A percentile compares a stretch with the other conserved stretches of the same genome.
Conservation (phyloP, 305 asterid genomes). For the Fraxinus ornus region DNA sequence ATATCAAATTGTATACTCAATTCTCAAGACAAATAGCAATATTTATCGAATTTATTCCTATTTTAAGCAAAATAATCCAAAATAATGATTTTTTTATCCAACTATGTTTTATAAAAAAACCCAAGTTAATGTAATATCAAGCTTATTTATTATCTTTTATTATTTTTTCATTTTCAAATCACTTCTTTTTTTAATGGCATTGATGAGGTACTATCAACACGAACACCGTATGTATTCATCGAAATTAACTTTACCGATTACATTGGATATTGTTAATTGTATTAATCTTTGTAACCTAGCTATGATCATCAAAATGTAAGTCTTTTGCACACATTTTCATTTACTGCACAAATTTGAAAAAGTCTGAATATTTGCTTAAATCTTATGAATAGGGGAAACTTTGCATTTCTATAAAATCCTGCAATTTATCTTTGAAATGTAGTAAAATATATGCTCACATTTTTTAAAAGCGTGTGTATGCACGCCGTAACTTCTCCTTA, state of each 20-base stretch:
- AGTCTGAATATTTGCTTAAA: not conserved
- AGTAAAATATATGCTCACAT: no score
- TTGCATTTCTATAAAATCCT: no score
- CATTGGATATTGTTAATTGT: not conserved
- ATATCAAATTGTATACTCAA: not conserved
- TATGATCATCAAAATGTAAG: not conserved
- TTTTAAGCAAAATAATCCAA: not conserved
- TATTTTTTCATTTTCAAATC: not conserved
- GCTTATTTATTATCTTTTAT: not conserved
- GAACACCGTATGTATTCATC: not conserved
- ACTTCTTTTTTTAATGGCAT: conserved; percentile 3
- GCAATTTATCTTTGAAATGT: no score
- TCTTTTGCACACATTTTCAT: not conserved
- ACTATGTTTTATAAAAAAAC: not conserved
- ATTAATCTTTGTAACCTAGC: not conserved
- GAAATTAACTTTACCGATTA: not conserved
- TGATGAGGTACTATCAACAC: conserved; percentile 4
- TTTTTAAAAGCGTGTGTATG: no score
- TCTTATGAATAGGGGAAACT: no score
- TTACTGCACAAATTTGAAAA: not conserved
- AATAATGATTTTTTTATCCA: not conserved
- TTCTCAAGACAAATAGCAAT: no score
- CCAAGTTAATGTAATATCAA: not conserved
- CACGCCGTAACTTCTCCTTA: no score
- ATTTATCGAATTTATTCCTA: not conserved